Percentiles rank a stretch among this genome's conserved stretches.
phyloP scores from a whole-genome alignment of 2,329 filamentous ascomycete species.

The Hymenoscyphus salicellus region DNA sequence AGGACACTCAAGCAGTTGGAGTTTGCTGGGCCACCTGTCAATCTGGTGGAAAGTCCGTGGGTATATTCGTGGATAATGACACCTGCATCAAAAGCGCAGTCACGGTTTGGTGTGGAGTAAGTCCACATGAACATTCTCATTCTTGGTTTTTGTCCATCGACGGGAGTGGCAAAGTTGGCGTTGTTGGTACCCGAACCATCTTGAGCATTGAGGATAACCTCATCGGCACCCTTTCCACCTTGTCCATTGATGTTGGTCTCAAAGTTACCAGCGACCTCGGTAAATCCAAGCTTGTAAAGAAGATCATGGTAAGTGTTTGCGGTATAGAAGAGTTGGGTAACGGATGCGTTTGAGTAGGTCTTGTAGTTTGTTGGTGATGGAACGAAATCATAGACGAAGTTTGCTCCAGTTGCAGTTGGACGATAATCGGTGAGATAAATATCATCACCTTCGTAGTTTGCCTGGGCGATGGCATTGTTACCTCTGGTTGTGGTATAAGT shows the following conservation, averaged over 20 bases:
- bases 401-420: constrained; percentile 39
- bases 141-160: constrained; percentile 49
- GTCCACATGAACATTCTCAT: constrained; percentile 62
- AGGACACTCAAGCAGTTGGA: constrained; percentile 44
- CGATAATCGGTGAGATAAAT: constrained; percentile 50
- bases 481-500: constrained; percentile 54
- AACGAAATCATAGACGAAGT: constrained; percentile 49
- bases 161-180: constrained; percentile 55
- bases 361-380: constrained; percentile 36
- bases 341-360: constrained; percentile 51
- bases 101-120: constrained; percentile 39
- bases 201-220: constrained; percentile 55
- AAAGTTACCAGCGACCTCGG: constrained; percentile 58
- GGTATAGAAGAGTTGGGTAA: constrained; percentile 60
- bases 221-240: constrained; percentile 51
- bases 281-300: constrained; percentile 56
- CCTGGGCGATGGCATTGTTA: constrained; percentile 58
- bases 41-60: constrained; percentile 45
- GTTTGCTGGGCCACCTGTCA: constrained; percentile 45
- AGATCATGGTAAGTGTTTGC: constrained; percentile 59
- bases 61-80: constrained; percentile 60
- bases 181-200: constrained; percentile 55
- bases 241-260: constrained; percentile 54
- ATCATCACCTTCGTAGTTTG: constrained; percentile 46
- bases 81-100: constrained; percentile 51